Conservation (phyloP, 345 rosid species). For the Lumnitzera racemosa region DNA sequence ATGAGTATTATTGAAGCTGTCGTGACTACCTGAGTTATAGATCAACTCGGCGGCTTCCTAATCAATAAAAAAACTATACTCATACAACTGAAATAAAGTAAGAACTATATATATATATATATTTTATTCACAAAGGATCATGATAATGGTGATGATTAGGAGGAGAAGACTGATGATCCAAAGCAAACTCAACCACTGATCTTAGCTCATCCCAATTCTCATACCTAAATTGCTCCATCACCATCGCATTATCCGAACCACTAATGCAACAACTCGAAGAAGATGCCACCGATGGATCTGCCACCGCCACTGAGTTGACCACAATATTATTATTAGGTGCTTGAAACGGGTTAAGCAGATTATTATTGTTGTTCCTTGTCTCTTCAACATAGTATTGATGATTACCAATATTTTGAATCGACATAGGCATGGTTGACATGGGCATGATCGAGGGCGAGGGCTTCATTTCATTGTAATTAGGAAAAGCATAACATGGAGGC, state of each 20-base stretch:
- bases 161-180: conserved; percentile 13
- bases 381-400: conserved; percentile 7
- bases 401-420: not conserved
- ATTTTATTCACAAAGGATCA: too few species aligned
- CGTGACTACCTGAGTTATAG: too few species aligned
- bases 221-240: conserved; percentile 13
- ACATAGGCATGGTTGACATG: too few species aligned
- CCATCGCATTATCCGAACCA: not conserved
- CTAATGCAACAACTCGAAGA: conserved; percentile 27
- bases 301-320: not conserved
- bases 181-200: conserved; percentile 56
- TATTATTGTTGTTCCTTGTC: not conserved
- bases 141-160: too few species aligned
- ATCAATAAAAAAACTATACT: too few species aligned
- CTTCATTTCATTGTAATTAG: conserved; percentile 16
- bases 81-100: too few species aligned
- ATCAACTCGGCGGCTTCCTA: too few species aligned
- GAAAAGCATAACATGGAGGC: conserved; percentile 2
- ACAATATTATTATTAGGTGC: not conserved
- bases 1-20: too few species aligned
- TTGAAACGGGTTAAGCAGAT: not conserved
- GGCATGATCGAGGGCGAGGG: not conserved
- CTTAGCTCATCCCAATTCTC: conserved; percentile 76
- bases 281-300: conserved; percentile 12
- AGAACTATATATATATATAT: too few species aligned